A percentile compares a stretch with the other conserved stretches of the same genome.
These are phyloP conservation scores for Achlya hypogyna DNA, from an alignment of 352 stramenopile species.

Conservation along the genomic window DNA sequence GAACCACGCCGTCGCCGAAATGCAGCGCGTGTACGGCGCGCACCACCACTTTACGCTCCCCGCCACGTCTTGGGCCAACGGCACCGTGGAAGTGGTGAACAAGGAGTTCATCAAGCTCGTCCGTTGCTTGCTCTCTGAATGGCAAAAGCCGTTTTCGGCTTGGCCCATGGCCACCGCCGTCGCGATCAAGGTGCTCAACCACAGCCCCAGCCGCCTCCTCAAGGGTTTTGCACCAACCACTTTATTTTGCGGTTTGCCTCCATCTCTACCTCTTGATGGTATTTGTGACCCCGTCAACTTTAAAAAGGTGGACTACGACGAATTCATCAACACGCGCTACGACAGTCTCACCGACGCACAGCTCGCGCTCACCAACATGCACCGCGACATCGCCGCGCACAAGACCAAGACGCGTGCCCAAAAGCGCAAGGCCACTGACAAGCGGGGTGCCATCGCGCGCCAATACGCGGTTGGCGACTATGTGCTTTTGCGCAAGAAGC, in stretches of 20 bases:
- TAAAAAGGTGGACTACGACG: not conserved
- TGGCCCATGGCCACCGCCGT: not conserved
- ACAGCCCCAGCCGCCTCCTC: not conserved
- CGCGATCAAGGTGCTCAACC: not conserved
- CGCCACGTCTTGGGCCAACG: conserved; percentile 15
- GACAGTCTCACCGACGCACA: not conserved
- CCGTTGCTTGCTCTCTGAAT: not conserved
- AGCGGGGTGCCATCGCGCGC: not conserved
- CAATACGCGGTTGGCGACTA: not conserved
- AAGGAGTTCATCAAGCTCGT: not conserved
- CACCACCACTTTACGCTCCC: conserved; percentile 17
- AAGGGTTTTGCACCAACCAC: not conserved
- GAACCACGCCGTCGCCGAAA: conserved; percentile 15
- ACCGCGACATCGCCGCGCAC: not conserved
- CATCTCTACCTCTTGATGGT: not conserved
- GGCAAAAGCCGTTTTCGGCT: not conserved
- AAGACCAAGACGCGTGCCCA: not conserved
- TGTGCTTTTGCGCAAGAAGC: not conserved
- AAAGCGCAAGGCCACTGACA: not conserved
- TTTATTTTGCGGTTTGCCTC: not conserved
- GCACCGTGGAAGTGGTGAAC: conserved; percentile 19
- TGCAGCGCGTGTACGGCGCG: conserved; percentile 2
- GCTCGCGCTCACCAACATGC: not conserved
- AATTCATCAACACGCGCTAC: not conserved
- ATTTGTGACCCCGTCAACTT: not conserved